Evolutionary conservation across 2,329 filamentous ascomycete genomes (phyloP).

Genomic region (Claviceps cyperi): DNA sequence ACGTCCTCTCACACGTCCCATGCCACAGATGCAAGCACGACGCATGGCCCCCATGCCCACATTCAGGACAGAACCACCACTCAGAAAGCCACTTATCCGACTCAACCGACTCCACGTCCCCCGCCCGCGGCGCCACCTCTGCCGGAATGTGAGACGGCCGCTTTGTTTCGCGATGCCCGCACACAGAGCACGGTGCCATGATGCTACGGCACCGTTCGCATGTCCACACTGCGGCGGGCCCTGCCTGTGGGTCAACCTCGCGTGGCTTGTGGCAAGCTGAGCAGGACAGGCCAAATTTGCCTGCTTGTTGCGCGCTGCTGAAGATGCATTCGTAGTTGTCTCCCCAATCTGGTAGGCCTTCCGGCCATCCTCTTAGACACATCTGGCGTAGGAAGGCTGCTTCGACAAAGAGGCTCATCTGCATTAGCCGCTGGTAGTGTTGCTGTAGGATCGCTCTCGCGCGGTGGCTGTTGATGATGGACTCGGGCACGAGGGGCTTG

Average conservation of each 20-base stretch:
- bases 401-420: constrained; percentile 44
- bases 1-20: constrained; percentile 17
- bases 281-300: constrained; percentile 40
- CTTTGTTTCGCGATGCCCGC: constrained; percentile 37
- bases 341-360: constrained; percentile 35
- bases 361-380: constrained; percentile 42
- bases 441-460: constrained; percentile 42
- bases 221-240: constrained; percentile 35
- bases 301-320: constrained; percentile 36
- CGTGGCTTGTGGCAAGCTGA: constrained; percentile 41
- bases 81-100: constrained; percentile 19
- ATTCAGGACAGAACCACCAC: constrained; percentile 52
- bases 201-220: constrained; percentile 40
- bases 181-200: constrained; percentile 45
- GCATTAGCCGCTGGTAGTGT: constrained; percentile 44
- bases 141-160: constrained; percentile 23
- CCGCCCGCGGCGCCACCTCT: constrained; percentile 16
- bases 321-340: constrained; percentile 41
- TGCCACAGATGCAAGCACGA: constrained; percentile 48
- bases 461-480: constrained; percentile 40
- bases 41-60: constrained; percentile 47
- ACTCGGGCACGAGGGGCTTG: constrained; percentile 38
- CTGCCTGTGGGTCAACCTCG: constrained; percentile 32
- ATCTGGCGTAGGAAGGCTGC: constrained; percentile 47
- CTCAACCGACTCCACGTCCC: constrained; percentile 8